Evolutionary conservation across 345 rosid genomes (phyloP), one percentile per base, ranked within the genome.

Genomic region (Angophora floribunda): DNA sequence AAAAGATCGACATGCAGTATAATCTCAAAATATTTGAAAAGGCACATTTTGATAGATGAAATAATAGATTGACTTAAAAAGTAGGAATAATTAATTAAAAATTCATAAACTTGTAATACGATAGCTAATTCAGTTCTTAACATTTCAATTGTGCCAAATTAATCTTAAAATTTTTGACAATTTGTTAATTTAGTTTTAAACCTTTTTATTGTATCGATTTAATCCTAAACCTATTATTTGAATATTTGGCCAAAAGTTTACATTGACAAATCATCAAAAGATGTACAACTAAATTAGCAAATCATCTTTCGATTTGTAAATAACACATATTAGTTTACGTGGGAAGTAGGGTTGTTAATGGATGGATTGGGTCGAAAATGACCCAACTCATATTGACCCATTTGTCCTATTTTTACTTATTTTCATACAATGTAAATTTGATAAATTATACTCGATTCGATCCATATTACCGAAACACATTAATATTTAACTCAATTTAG

Each of bases 61-160:
- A 9, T 6, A 41, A 5, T 41, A 19, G 1, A 2, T 3, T 5
- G 2, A 32, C 22, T 67, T 15, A 32, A 32, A 63, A 13, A 61
- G 1, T 2, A 5, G 21, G 61, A 11, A 1, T 55, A 12, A n/a
- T 63, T 63, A 52, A n/a, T 63, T 9, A 8, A 63, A 63, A 3
- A 63, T 5, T 7, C 41, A 7, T 14, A n/a, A 6, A n/a, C n/a
- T 32, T 13, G 13, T 63, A 1, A 7, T 13, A 63, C 13, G 17
- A 32, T 2, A 55, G 21, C 61, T 55, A 21, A 55, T 55, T 55
- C 2, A 55, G 22, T 55, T 12, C 8, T 55, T 21, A 55, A 7
- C 1, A 1, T 55, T 55, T 55, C 0, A 55, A 55, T 22, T 55
- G 9, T 55, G 1, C 9, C 0, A 55, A 55, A 21, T 55, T 55